Conservation (phyloP, 495 filamentous ascomycete genomes). For the Penicillium simplicissimum region DNA sequence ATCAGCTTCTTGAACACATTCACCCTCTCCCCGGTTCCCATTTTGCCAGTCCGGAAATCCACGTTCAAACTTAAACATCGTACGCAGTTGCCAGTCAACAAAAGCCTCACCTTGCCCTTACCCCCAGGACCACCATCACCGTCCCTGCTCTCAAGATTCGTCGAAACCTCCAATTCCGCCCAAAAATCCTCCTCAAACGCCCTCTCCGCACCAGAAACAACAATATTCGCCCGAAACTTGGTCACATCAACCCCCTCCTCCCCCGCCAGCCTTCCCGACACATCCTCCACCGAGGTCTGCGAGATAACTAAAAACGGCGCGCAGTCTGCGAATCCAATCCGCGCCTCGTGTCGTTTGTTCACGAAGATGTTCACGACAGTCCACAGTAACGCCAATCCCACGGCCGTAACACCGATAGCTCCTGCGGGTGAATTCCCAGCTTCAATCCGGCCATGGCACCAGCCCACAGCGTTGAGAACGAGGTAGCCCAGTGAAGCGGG, state of each 20-base stretch:
- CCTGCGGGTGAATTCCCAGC: not conserved
- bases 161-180: slow-evolving; percentile 60
- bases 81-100: slow-evolving; percentile 77
- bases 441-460: not conserved
- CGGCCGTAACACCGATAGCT: not conserved
- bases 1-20: slow-evolving; percentile 73
- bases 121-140: not conserved
- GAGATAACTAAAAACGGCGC: slow-evolving; percentile 76
- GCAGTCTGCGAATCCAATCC: slow-evolving; percentile 77
- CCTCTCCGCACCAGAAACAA: slow-evolving; percentile 59
- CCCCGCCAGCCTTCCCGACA: slow-evolving; percentile 59
- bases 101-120: slow-evolving; percentile 39
- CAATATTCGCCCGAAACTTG: slow-evolving; percentile 85
- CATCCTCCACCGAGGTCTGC: slow-evolving; percentile 64
- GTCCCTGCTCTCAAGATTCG: no score
- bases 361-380: not conserved
- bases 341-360: slow-evolving; percentile 25
- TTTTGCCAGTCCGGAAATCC: slow-evolving; percentile 73
- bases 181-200: slow-evolving; percentile 89
- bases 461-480: not conserved
- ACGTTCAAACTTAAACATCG: slow-evolving; percentile 80
- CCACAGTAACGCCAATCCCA: not conserved
- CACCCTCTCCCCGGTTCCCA: slow-evolving; percentile 63
- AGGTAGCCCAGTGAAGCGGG: not conserved
- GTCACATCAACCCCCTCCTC: slow-evolving; percentile 65